Conservation (phyloP, 106 monocot species). For the Acorus calamus region DNA sequence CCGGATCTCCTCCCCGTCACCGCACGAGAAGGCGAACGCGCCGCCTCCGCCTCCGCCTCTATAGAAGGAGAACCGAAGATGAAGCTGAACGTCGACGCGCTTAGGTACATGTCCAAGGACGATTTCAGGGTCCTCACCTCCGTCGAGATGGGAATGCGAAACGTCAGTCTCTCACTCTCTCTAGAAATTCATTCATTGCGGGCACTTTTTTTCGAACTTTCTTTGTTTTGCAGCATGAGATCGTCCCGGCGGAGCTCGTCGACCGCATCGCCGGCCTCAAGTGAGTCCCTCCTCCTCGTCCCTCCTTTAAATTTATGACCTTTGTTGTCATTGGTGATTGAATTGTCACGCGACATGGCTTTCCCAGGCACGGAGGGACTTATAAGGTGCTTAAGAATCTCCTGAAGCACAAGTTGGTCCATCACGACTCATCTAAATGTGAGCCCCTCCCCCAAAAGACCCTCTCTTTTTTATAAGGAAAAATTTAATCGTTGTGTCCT, state of each 20-base stretch:
- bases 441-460: neutral
- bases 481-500: too few species aligned
- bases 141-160: conserved; percentile 98
- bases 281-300: conserved; percentile 18
- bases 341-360: too few species aligned
- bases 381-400: conserved; percentile 91
- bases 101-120: conserved; percentile 80
- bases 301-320: neutral
- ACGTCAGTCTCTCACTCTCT: conserved; percentile 29
- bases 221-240: conserved; percentile 56
- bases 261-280: conserved; percentile 82
- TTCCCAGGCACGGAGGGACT: conserved; percentile 74
- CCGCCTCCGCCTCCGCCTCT: conserved; percentile 3
- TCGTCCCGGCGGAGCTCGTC: conserved; percentile 82
- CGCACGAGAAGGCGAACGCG: too few species aligned
- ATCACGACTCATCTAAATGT: conserved; percentile 96
- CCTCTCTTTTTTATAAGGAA: too few species aligned
- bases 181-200: neutral
- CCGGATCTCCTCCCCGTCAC: too few species aligned
- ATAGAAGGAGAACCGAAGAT: conserved; percentile 15
- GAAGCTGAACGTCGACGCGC: conserved; percentile 92
- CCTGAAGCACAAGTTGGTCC: conserved; percentile 86
- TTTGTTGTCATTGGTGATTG: neutral
- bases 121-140: conserved; percentile 91
- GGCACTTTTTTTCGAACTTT: neutral